Evolutionary conservation across 768 basidiomycete species (phyloP).

Genomic region (Agrocybe pediades): DNA sequence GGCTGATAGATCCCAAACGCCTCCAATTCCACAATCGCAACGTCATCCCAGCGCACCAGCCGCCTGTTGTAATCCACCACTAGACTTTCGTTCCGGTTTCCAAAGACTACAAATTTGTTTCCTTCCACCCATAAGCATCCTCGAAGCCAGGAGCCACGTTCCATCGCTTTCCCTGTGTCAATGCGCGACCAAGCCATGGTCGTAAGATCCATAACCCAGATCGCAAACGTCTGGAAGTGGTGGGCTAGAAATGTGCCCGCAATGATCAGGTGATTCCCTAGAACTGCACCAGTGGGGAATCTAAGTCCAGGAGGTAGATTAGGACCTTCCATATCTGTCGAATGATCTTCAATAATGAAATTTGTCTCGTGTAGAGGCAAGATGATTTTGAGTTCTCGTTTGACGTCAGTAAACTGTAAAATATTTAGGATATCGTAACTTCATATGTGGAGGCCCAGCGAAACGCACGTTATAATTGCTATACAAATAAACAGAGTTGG

Average conservation of each 20-base stretch:
- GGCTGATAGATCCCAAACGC: constrained; percentile 96
- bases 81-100: constrained; percentile 83
- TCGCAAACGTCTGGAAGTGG: constrained; percentile 90
- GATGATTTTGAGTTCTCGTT: constrained; percentile 92
- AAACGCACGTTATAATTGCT: constrained; percentile 90
- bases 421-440: not conserved
- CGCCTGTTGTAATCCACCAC: constrained; percentile 93
- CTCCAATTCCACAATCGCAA: constrained; percentile 88
- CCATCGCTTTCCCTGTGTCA: constrained; percentile 83
- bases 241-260: constrained; percentile 96
- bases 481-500: constrained; percentile 87
- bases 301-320: constrained; percentile 92
- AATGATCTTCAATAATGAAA: constrained; percentile 81
- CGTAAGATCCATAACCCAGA: constrained; percentile 91
- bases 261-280: constrained; percentile 90
- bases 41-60: constrained; percentile 88
- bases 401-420: constrained; percentile 86
- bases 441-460: not conserved
- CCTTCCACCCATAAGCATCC: constrained; percentile 84
- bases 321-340: constrained; percentile 75
- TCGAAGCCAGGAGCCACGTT: constrained; percentile 93
- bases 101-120: constrained; percentile 89
- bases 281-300: constrained; percentile 92
- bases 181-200: constrained; percentile 86
- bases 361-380: constrained; percentile 77